A percentile compares a stretch with the other conserved stretches of the same genome.
Evolutionary conservation across 2,329 filamentous ascomycete genomes (phyloP).

Genomic region (Penicillium sp.): DNA sequence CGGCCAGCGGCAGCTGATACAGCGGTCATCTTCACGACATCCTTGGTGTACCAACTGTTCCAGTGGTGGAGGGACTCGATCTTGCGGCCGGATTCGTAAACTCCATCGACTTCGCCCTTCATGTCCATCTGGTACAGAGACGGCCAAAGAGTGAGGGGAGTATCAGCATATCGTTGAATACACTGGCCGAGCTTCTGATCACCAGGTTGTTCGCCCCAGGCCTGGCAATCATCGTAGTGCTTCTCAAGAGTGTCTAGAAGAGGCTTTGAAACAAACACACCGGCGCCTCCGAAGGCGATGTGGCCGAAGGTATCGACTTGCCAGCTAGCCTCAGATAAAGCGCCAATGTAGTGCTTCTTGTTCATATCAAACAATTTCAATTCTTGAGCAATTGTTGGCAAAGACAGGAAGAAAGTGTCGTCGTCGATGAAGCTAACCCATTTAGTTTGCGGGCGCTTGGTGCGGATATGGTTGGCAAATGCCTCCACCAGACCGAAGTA

Average conservation of each 20-base stretch:
- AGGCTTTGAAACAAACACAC: constrained; percentile 49
- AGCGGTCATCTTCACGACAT: constrained; percentile 51
- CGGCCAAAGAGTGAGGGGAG: constrained; percentile 47
- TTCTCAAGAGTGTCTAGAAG: constrained; percentile 44
- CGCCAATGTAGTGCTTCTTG: constrained; percentile 50
- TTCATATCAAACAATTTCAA: constrained; percentile 45
- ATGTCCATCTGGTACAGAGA: constrained; percentile 52
- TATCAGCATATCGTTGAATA: constrained; percentile 46
- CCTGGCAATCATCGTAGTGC: constrained; percentile 49
- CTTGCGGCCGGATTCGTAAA: constrained; percentile 49
- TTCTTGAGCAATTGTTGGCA: constrained; percentile 44
- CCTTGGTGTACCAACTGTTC: constrained; percentile 51
- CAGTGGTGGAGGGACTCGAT: constrained; percentile 52
- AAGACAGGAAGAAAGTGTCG: constrained; percentile 50
- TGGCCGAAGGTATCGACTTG: constrained; percentile 50
- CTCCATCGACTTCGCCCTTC: constrained; percentile 46
- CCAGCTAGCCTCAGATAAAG: constrained; percentile 49
- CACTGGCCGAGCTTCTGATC: constrained; percentile 52
- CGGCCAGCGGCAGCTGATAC: constrained; percentile 47
- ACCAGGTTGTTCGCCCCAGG: constrained; percentile 49
- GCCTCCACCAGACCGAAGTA: constrained; percentile 50
- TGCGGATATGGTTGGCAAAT: constrained; percentile 45
- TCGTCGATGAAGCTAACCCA: constrained; percentile 52
- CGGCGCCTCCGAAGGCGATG: constrained; percentile 51
- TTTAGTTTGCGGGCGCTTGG: constrained; percentile 44